Evolutionary conservation across 768 basidiomycete species (phyloP).

Genomic region (Boletus rubescentipes): DNA sequence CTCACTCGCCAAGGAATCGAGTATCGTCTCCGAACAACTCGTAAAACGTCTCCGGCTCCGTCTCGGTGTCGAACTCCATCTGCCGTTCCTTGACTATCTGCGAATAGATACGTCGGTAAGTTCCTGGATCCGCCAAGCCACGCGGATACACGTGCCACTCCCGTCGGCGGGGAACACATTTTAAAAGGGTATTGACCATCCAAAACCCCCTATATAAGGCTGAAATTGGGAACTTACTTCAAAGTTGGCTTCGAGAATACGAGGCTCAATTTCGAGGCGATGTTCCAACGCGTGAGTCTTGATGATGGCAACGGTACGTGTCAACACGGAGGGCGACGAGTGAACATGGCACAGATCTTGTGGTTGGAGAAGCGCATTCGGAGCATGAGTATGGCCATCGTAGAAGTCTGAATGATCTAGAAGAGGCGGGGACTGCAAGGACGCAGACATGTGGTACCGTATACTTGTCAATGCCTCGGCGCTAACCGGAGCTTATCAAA

Average conservation of each 20-base stretch:
- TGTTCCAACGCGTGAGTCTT: conserved; percentile 73
- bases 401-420: conserved; percentile 18
- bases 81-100: conserved; percentile 86
- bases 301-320: conserved; percentile 82
- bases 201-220: conserved; percentile 5
- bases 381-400: conserved; percentile 9
- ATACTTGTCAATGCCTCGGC: conserved; percentile 4
- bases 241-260: conserved; percentile 78
- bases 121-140: conserved; percentile 16
- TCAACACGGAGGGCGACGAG: conserved; percentile 20
- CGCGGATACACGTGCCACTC: conserved; percentile 10
- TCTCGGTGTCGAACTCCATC: conserved; percentile 85
- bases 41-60: conserved; percentile 74
- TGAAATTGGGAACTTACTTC: conserved; percentile 50
- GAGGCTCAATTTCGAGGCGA: conserved; percentile 77
- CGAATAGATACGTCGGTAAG: conserved; percentile 14
- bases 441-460: conserved; percentile 24
- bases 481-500: conserved; percentile 3
- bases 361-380: neutral
- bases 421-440: conserved; percentile 13
- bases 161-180: neutral
- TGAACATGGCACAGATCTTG: conserved; percentile 6
- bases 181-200: neutral
- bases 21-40: conserved; percentile 82
- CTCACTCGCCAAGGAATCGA: conserved; percentile 73